Base-by-base conservation (phyloP, 768 basidiomycete genomes). In the Leccinum subgranulosum region DNA sequence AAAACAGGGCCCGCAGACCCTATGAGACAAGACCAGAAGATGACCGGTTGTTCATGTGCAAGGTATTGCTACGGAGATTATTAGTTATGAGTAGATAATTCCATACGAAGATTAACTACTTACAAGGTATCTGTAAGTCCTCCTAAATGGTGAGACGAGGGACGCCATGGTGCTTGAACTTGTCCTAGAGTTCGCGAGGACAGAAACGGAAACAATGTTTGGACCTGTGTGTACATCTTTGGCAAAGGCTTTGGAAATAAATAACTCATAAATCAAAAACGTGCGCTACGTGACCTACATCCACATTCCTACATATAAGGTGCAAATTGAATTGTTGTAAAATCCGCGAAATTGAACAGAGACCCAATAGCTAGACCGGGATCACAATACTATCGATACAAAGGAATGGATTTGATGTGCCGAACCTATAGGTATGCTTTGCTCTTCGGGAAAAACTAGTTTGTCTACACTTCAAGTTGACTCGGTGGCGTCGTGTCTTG, bases 1-100 rank as follows among this genome's bases (percentile, higher is more conserved):
- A 93, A 75, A 25, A 87, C 76, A 11, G 93, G 93, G 2, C 93
- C 93, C 64, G 85, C 79, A 56, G 77, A 65, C 53, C 92, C 93
- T 56, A 96, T 75, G 49, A 86, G 73, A 69, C 86, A 79, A 11
- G 93, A 93, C 75, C 86, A 96, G 79, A 94, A 94, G 72, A 94
- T 83, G 72, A 92, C 90, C 28, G 93, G 93, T 66, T 83, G 84
- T 74, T 96, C 93, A 75, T 96, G 93, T 36, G 93, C 92, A 64
- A 87, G 84, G 49, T 88, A 84, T 92, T 93, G 91, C 93, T 95
- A 51, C 9, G 29, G 17, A 8, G 4, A 27, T 56, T 23, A 4
- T 7, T 14, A 0, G n/a, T 10, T 8, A 8, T 17, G 15, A n/a
- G 9, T 1, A 46, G 15, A 25, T 6, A 19, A 19, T 19, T 5